Base-by-base conservation (phyloP, 805 yeast genomes). In the Candida nanaspora region DNA sequence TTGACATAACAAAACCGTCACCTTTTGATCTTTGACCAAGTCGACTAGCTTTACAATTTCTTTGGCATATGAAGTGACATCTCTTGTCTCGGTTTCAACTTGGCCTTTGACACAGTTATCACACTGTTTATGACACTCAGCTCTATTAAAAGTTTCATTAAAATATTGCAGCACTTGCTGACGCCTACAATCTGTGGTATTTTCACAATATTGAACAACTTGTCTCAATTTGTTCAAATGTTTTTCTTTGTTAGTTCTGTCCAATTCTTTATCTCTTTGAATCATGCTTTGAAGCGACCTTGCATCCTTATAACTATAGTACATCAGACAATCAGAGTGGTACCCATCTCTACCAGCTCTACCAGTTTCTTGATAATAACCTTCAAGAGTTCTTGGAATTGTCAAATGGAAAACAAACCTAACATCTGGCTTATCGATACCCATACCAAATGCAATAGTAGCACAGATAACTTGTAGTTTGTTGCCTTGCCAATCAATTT, bases 371-470 rank as follows among this genome's bases (percentile, higher is more conserved):
- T 93, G 98, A 54, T 93, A 93, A 59, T 93, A 93, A 0, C 97
- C 98, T 62, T 93, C 98, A 47, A 93, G 67, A 40, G 87, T 86
- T 52, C 96, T 68, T 0, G 98, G 97, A 21, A 93, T 64, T 6
- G 93, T 85, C 47, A 82, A 70, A 63, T 93, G 98, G 33, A 86
- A 78, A 3, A 93, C 98, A 65, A 73, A 89, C 36, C 98, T 68
- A 11, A 93, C 98, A 61, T 93, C 95, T 0, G 96, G 85, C 59
- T 93, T 93, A 63, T 93, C 98, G 42, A 93, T 91, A 37, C 98
- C 98, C 98, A 93, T 93, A 22, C 98, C 98, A 70, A 93, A 93
- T 0, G 98, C 98, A 52, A 93, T 84, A 0, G 98, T 93, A 0
- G 98, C 98, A 65, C 97, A 91, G 13, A 93, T 88, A 1, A 89